Conservation (phyloP, 2,329 filamentous ascomycete species). For the Chrysoporthe deuterocubensis region DNA sequence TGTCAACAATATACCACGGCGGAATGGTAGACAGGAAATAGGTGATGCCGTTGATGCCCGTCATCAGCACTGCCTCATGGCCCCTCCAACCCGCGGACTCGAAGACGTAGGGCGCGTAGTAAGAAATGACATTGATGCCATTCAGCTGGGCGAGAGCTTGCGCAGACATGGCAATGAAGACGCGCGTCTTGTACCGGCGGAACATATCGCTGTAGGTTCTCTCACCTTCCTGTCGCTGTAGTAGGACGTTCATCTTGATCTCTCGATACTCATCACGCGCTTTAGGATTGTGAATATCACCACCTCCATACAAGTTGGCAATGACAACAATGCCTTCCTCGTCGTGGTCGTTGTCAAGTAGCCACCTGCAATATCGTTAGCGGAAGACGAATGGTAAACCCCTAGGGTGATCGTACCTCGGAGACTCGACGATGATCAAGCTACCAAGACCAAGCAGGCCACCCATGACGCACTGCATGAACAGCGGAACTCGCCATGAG, state of each 20-base stretch:
- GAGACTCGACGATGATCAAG: constrained; percentile 93
- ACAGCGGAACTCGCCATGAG: constrained; percentile 87
- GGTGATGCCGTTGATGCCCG: constrained; percentile 88
- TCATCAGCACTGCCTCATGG: constrained; percentile 92
- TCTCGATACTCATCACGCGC: constrained; percentile 96
- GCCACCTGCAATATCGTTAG: constrained; percentile 69
- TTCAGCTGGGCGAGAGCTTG: constrained; percentile 95
- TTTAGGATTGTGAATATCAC: constrained; percentile 91
- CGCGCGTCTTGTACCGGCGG: constrained; percentile 84
- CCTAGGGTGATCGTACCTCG: constrained; percentile 62
- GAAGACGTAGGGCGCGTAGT: constrained; percentile 96
- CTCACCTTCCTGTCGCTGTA: constrained; percentile 94
- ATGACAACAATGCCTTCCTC: constrained; percentile 99
- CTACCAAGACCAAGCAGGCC: constrained; percentile 82
- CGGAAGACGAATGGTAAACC: constrained; percentile 16
- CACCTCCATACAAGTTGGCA: constrained; percentile 93
- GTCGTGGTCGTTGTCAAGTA: constrained; percentile 95
- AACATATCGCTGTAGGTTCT: constrained; percentile 94
- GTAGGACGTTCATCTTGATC: constrained; percentile 96
- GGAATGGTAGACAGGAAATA: constrained; percentile 93
- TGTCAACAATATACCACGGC: constrained; percentile 95
- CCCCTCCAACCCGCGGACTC: constrained; percentile 96
- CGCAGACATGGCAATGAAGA: constrained; percentile 98
- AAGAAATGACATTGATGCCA: constrained; percentile 99
- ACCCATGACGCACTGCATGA: constrained; percentile 96